Evolutionary conservation across 2,329 filamentous ascomycete genomes (phyloP).

Genomic region (Didymella sp.): DNA sequence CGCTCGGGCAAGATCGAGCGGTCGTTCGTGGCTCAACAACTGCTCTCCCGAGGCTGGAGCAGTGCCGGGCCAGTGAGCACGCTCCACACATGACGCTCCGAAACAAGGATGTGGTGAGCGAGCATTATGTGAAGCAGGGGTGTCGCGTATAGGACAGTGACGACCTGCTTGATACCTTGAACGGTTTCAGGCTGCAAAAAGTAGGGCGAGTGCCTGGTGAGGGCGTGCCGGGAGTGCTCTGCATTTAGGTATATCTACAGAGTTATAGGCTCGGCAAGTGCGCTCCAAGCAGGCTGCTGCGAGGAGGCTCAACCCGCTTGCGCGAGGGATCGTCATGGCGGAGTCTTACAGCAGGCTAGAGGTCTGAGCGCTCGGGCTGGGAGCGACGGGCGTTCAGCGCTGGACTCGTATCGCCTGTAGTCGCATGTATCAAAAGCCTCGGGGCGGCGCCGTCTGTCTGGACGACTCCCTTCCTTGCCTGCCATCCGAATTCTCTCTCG

Average conservation of each 20-base stretch:
- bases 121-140: slow-evolving; percentile 2
- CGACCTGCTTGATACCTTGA: slow-evolving; percentile 10
- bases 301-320: slow-evolving; percentile 15
- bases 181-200: slow-evolving; percentile 8
- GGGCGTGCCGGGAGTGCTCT: background rate
- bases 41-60: slow-evolving; percentile 1
- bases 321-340: slow-evolving; percentile 17
- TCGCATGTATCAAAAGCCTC: slow-evolving; percentile 18
- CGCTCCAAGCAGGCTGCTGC: background rate
- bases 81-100: slow-evolving; percentile 27
- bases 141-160: background rate
- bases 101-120: slow-evolving; percentile 15
- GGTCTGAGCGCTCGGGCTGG: slow-evolving; percentile 16
- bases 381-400: slow-evolving; percentile 17
- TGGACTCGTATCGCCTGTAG: slow-evolving; percentile 15
- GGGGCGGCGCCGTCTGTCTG: slow-evolving; percentile 9
- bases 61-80: slow-evolving; percentile 9
- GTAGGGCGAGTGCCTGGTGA: background rate
- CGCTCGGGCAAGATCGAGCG: background rate
- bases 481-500: slow-evolving; percentile 9
- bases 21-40: slow-evolving; percentile 19
- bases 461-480: slow-evolving; percentile 9
- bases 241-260: background rate
- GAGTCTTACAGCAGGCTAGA: slow-evolving; percentile 4
- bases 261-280: background rate